Base-by-base conservation (phyloP, 129 eudicot genomes). In the Pseudognaphalium luteoalbum region DNA sequence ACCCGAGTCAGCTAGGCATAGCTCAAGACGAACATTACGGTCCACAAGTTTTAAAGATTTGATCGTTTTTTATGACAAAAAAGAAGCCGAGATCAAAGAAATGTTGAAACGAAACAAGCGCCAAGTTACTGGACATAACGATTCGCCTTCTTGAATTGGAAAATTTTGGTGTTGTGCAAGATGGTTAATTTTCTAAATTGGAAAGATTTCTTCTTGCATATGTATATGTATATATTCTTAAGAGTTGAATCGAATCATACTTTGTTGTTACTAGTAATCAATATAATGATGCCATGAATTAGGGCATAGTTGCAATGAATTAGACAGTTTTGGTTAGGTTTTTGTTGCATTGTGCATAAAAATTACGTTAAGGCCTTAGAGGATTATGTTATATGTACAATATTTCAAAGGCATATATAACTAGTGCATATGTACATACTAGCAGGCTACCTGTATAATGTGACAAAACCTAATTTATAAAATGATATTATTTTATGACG, bases 41-140 rank as follows among this genome's bases (percentile, higher is more conserved):
- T 39, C 83, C 5, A 70, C 81, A 6, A 91, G 94, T 83, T 87
- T 87, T 74, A 89, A 87, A 80, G 84, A 82, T 37, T n/a, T 84
- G 66, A 77, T 86, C 2, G 91, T 66, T 2, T 87, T 91, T 85
- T 85, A 85, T 21, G 97, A 91, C 66, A 89, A 66, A 60, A 91
- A 81, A 85, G 97, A 89, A 71, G 73, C 87, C 15, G 97, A 87
- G 70, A 73, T 88, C 1, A 91, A 91, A 82, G 95, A 83, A 7
- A 85, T 73, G 83, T 75, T 87, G 25, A 87, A 59, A 80, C 77
- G 86, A 29, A 83, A 72, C 78, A 74, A 51, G 69, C 68, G 59
- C 14, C 83, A 81, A n/a, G 66, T 78, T 34, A 75, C 80, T 17
- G 90, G 78, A 70, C 83, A 83, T 44, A 75, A 44, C 20, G 75